A percentile compares a stretch with the other conserved stretches of the same genome.
Evolutionary conservation across 2,329 filamentous ascomycete species (phyloP).

Genomic region (Aureobasidium sp.): DNA sequence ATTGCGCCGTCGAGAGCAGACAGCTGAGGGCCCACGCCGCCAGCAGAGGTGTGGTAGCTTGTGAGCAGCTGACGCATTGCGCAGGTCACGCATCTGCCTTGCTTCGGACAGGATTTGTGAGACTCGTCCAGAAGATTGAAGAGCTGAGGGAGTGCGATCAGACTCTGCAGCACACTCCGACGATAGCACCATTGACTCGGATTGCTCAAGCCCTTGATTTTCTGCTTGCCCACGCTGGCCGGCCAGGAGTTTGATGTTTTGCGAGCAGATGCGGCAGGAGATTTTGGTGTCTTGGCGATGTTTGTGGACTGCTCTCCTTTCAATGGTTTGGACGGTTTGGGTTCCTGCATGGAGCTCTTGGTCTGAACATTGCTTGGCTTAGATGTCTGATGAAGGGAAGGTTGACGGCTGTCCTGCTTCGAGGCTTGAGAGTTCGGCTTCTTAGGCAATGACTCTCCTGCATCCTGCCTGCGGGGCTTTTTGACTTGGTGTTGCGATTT

Average conservation of each 20-base stretch:
- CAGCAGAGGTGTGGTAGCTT: conserved; percentile 7
- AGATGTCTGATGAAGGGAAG: background rate
- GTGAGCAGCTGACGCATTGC: conserved; percentile 8
- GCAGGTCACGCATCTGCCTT: conserved; percentile 13
- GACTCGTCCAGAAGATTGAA: conserved; percentile 14
- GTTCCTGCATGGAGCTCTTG: background rate
- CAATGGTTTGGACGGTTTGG: background rate
- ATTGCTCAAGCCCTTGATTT: conserved; percentile 14
- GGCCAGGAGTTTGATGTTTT: conserved; percentile 11
- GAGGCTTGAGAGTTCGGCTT: background rate
- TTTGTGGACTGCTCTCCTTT: background rate
- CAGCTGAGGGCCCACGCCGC: background rate
- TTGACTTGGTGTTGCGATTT: background rate
- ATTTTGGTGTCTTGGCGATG: background rate
- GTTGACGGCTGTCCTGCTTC: background rate
- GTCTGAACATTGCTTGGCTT: background rate
- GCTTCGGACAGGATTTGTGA: conserved; percentile 10
- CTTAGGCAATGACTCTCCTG: background rate
- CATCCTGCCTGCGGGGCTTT: background rate
- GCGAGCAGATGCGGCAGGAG: background rate
- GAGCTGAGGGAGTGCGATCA: conserved; percentile 14
- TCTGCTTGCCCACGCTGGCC: conserved; percentile 6
- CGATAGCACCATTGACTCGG: conserved; percentile 17
- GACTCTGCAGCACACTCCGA: conserved; percentile 14
- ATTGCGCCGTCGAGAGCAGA: conserved; percentile 12